phyloP scores from a whole-genome alignment of 2,329 filamentous ascomycete species.

The Karstenula rhodostoma region DNA sequence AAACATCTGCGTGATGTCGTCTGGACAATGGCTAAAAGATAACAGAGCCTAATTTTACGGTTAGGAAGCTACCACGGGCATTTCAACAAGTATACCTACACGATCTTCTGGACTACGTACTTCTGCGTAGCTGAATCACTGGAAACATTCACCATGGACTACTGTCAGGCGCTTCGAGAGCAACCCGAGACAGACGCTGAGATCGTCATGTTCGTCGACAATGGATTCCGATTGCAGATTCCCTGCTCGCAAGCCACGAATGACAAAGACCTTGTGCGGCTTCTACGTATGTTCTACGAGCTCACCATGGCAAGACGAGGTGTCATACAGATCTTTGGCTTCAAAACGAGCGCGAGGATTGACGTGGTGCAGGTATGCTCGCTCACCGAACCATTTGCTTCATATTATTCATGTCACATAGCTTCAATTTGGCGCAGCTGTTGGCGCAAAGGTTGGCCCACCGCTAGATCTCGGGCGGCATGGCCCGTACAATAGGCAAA shows the following conservation, averaged over 20 bases:
- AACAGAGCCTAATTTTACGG: neutral
- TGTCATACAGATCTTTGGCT: conserved; percentile 1
- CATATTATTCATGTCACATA: neutral
- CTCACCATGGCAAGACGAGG: neutral
- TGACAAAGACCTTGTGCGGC: conserved; percentile 3
- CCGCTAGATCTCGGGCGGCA: conserved; percentile 4
- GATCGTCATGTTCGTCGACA: conserved; percentile 7
- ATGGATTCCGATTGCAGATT: neutral
- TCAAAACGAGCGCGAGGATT: neutral
- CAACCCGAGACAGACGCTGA: neutral
- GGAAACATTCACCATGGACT: conserved; percentile 6
- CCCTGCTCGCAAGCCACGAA: neutral
- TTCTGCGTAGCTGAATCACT: neutral
- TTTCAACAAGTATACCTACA: neutral
- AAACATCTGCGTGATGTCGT: neutral
- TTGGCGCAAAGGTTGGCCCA: neutral
- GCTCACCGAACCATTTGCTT: neutral
- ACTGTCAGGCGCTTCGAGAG: neutral
- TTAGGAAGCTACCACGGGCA: neutral
- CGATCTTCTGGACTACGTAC: conserved; percentile 1
- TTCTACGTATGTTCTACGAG: conserved; percentile 3
- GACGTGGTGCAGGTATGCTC: conserved; percentile 2
- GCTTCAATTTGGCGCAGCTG: neutral
- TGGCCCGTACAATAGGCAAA: conserved; percentile 1
- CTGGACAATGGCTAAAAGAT: neutral